These are phyloP conservation scores for Gymnopilus junonius DNA, from an alignment of 768 basidiomycete genomes.

Conservation along the genomic window DNA sequence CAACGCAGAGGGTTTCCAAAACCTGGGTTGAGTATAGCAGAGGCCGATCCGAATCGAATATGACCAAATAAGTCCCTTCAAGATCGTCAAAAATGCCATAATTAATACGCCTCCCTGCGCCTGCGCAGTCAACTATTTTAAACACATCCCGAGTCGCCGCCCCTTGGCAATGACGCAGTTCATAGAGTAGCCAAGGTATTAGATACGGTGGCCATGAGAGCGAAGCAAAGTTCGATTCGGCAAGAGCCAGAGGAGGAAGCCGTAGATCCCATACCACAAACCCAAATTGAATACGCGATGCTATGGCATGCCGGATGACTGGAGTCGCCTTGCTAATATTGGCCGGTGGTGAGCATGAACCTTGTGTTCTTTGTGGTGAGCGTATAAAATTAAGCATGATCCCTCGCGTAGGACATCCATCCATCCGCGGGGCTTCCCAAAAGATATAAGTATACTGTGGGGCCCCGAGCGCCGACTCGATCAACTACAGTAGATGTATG, in stretches of 20 bases:
- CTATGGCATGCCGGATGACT: neutral
- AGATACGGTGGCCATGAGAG: neutral
- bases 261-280: neutral
- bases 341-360: neutral
- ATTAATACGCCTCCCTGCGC: neutral
- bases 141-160: neutral
- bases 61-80: no score
- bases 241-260: neutral
- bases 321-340: neutral
- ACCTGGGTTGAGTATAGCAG: no score
- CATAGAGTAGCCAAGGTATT: neutral
- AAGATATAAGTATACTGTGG: neutral
- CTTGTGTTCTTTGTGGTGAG: neutral
- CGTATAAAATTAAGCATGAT: neutral
- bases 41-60: no score
- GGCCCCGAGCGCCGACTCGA: neutral
- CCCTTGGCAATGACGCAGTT: neutral
- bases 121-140: neutral
- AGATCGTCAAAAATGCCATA: neutral
- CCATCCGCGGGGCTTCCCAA: neutral
- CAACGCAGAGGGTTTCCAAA: no score
- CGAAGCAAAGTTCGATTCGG: neutral
- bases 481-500: neutral
- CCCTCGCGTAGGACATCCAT: neutral
- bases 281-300: neutral